phyloP scores from a whole-genome alignment of 495 filamentous ascomycete genomes.

The Trichoderma parareesei region DNA sequence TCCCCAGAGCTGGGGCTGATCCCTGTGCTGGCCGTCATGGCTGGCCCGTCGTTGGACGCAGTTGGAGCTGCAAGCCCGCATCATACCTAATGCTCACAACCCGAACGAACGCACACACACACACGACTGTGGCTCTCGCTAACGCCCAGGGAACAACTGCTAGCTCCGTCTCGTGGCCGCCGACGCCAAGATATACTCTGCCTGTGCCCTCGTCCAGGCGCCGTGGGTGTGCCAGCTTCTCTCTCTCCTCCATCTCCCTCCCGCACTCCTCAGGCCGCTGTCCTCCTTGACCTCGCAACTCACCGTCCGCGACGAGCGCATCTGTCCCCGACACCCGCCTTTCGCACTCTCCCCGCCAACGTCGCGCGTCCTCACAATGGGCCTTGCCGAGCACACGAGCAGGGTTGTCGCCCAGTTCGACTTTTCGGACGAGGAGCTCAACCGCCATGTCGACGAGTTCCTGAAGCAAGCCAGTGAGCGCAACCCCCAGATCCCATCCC shows the following conservation, averaged over 20 bases:
- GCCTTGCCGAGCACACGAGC: conserved; percentile 64
- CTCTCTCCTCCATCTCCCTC: conserved; percentile 21
- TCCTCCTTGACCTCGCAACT: conserved; percentile 36
- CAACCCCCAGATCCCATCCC: neutral
- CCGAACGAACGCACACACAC: neutral
- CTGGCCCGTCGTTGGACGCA: no score
- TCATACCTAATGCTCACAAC: neutral
- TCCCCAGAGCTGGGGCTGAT: conserved; percentile 9
- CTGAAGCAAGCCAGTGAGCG: conserved; percentile 70
- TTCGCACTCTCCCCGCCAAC: conserved; percentile 39
- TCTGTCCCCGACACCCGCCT: conserved; percentile 39
- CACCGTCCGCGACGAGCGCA: conserved; percentile 21
- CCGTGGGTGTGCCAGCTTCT: neutral
- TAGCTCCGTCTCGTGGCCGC: conserved; percentile 24
- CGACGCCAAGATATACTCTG: conserved; percentile 23
- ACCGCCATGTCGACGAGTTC: conserved; percentile 74
- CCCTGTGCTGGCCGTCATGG: conserved; percentile 5
- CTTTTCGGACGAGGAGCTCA: conserved; percentile 69
- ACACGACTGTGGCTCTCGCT: conserved; percentile 6
- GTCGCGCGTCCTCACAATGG: conserved; percentile 42
- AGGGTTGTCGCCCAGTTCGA: conserved; percentile 80
- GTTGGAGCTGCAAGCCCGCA: no score
- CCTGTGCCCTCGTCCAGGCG: neutral
- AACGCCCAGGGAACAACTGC: conserved; percentile 12
- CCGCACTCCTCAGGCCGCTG: conserved; percentile 22